Conservation (phyloP, 1,139 yeast genomes). For the Kurtzmaniella quercitrusa region DNA sequence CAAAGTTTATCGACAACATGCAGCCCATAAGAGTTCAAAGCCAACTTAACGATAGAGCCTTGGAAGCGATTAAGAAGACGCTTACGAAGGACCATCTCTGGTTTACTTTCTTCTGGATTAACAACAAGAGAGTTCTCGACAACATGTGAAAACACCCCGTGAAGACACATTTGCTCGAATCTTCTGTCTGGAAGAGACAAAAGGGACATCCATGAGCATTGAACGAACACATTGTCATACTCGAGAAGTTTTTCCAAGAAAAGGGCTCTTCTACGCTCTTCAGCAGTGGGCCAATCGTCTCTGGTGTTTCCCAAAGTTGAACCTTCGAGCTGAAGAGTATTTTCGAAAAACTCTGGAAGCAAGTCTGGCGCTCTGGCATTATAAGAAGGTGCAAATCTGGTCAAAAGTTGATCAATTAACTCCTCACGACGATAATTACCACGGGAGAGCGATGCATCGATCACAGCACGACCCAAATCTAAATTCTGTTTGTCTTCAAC, state of each 20-base stretch:
- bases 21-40: slow-evolving; percentile 89
- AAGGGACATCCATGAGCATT: slow-evolving; percentile 57
- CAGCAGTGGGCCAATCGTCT: slow-evolving; percentile 91
- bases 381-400: slow-evolving; percentile 54
- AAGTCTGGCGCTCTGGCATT: slow-evolving; percentile 31
- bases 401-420: slow-evolving; percentile 55
- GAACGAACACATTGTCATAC: slow-evolving; percentile 58
- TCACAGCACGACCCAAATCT: slow-evolving; percentile 64
- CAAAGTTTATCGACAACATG: slow-evolving; percentile 85
- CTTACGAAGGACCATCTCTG: slow-evolving; percentile 54
- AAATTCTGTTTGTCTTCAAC: slow-evolving; percentile 51
- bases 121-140: slow-evolving; percentile 58
- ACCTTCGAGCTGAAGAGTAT: slow-evolving; percentile 55
- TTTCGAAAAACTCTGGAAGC: slow-evolving; percentile 53
- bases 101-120: slow-evolving; percentile 40
- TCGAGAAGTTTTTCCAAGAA: slow-evolving; percentile 69
- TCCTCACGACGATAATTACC: slow-evolving; percentile 63
- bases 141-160: slow-evolving; percentile 87
- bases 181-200: slow-evolving; percentile 56
- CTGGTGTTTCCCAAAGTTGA: slow-evolving; percentile 79
- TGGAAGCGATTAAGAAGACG: slow-evolving; percentile 67
- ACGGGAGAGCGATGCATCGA: slow-evolving; percentile 62
- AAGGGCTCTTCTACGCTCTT: slow-evolving; percentile 76
- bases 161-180: slow-evolving; percentile 69
- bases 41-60: slow-evolving; percentile 49